Base-by-base conservation (phyloP, 1,284 basidiomycete genomes). In the Cutaneotrichosporon sp. region DNA sequence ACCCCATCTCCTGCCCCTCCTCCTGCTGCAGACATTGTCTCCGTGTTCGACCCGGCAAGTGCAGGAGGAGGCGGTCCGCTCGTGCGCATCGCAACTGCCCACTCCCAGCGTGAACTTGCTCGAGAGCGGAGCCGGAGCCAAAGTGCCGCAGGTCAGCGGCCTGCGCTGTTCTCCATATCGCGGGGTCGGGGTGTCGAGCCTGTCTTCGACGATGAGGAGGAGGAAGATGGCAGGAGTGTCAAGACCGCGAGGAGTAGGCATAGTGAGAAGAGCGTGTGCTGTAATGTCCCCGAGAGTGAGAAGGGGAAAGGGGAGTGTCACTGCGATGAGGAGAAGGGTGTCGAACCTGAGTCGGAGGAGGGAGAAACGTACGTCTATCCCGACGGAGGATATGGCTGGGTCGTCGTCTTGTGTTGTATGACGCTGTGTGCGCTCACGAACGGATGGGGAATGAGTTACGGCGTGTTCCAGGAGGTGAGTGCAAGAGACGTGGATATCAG, bases 331-430 rank as follows among this genome's bases (percentile, higher is more conserved):
- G 42, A 33, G 26, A 51, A 43, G 34, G 27, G 37, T 11, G n/a
- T 5, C n/a, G 25, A 46, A 1, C 31, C 24, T 11, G 42, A 26
- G 14, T 22, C 22, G 10, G 50, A 35, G 19, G 37, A 34, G 38
- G 20, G 2, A 2, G 52, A 32, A 16, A n/a, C 27, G 3, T 65
- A 71, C 37, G 52, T 52, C 9, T 67, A 67, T 24, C 75, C 70
- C 5, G 74, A 77, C 54, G 75, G 75, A 14, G 68, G 68, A 4
- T 68, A 70, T 42, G 68, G 68, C 8, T 70, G 68, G 68, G 63
- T 70, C 9, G 66, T 70, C 0, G 49, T 70, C 10, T 41, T 47
- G 3, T 62, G 63, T 43, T 70, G 68, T 57, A 55, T 56, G 31
- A 61, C 60, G 5, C 31, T 68, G 14, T 61, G 64, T 1, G 66